A percentile compares a stretch with the other conserved stretches of the same genome.
These are phyloP conservation scores for Orbilia ellipsospora DNA, from an alignment of 2,329 filamentous ascomycete genomes.

Conservation along the genomic window DNA sequence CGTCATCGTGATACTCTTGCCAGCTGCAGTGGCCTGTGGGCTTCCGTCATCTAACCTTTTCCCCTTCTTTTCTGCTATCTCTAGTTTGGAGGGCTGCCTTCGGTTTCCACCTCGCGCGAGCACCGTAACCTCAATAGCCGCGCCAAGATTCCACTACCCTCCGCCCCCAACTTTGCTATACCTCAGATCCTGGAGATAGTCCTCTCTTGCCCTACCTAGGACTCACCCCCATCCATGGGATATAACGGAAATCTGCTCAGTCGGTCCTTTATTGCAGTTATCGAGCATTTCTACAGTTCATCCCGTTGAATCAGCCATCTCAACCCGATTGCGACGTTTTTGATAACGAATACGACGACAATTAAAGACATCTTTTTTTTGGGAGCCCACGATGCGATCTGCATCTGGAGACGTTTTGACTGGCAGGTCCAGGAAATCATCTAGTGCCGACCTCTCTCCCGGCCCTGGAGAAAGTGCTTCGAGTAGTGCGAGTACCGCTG, in stretches of 20 bases:
- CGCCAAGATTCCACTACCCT: slow-evolving; percentile 35
- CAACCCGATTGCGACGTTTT: not conserved
- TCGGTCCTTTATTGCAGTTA: slow-evolving; percentile 3
- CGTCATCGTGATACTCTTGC: not conserved
- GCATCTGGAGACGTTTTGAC: slow-evolving; percentile 55
- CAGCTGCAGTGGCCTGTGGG: not conserved
- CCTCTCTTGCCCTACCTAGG: slow-evolving; percentile 5
- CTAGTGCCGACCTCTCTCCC: slow-evolving; percentile 56
- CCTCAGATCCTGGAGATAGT: not conserved
- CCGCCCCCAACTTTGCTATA: slow-evolving; percentile 1
- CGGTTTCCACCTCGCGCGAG: slow-evolving; percentile 18
- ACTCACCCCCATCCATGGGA: slow-evolving; percentile 18
- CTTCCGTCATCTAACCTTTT: slow-evolving; percentile 1
- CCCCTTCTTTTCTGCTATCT: not conserved
- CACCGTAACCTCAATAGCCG: slow-evolving; percentile 22
- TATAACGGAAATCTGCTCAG: slow-evolving; percentile 6
- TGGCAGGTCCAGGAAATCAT: slow-evolving; percentile 58
- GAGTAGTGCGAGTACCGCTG: slow-evolving; percentile 43
- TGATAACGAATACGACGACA: not conserved
- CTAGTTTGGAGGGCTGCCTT: slow-evolving; percentile 29
- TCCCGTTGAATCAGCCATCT: not conserved
- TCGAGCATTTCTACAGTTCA: not conserved
- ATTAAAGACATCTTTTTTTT: too few relatives aligned
- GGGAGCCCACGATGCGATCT: slow-evolving; percentile 35
- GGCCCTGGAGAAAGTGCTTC: slow-evolving; percentile 50